phyloP scores from a whole-genome alignment of 257 asterid genomes.

The Knoxia roxburghii region DNA sequence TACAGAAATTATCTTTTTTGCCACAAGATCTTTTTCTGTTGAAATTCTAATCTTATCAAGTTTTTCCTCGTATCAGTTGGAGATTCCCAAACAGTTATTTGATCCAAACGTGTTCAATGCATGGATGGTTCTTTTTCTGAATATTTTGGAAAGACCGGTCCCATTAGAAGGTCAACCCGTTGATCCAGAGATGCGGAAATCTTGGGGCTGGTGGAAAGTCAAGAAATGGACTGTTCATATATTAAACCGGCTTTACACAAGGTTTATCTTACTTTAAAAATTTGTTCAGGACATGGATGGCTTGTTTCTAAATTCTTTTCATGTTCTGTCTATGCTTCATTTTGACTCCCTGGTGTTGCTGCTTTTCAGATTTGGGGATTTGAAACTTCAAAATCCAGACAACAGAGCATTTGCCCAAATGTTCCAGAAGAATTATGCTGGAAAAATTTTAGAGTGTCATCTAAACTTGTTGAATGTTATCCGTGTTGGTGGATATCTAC shows the following conservation, averaged over 20 bases:
- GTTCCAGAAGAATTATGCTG: constrained; percentile 96
- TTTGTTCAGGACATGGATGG: background rate
- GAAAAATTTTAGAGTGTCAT: constrained; percentile 91
- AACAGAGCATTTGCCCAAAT: constrained; percentile 92
- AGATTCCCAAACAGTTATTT: constrained; percentile 86
- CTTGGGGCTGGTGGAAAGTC: constrained; percentile 99
- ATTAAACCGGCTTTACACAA: constrained; percentile 82
- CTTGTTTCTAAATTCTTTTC: background rate
- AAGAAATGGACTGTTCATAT: constrained; percentile 98
- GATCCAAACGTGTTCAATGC: constrained; percentile 88
- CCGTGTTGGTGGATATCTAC: constrained; percentile 89
- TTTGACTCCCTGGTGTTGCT: constrained; percentile 5
- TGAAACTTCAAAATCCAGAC: constrained; percentile 89
- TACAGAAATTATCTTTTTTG: background rate
- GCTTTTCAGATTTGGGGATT: constrained; percentile 75
- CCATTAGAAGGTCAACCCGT: constrained; percentile 85
- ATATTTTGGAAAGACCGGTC: constrained; percentile 88
- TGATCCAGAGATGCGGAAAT: constrained; percentile 82
- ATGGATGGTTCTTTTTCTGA: constrained; percentile 94
- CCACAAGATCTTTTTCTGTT: background rate
- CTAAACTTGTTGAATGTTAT: constrained; percentile 73
- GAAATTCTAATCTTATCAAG: background rate
- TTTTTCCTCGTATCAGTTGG: constrained; percentile 52
- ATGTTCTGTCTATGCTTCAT: background rate
- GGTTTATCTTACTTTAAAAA: constrained; percentile 35